phyloP scores from a whole-genome alignment of 441 rosid genomes.

The Breynia disticha region DNA sequence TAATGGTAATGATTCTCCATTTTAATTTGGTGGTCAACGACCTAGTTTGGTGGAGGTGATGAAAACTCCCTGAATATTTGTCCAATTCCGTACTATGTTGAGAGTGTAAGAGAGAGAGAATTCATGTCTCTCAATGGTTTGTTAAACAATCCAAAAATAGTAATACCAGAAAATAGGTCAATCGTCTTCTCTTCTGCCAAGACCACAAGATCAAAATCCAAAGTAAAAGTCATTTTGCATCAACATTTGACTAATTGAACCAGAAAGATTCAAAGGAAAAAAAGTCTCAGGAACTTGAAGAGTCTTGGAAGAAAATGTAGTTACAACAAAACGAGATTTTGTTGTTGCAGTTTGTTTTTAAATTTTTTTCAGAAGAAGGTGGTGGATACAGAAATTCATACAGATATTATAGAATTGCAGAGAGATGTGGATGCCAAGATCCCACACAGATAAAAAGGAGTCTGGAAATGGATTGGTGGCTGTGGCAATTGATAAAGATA shows the following conservation, averaged over 20 bases:
- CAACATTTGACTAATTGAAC: not conserved
- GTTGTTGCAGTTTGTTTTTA: not conserved
- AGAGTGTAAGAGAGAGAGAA: conserved; percentile 1
- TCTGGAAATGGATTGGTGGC: conserved; percentile 50
- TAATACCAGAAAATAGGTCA: not conserved
- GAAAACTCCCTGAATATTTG: no score
- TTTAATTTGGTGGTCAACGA: not conserved
- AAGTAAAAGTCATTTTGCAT: not conserved
- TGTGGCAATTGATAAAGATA: conserved; percentile 77
- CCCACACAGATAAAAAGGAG: conserved; percentile 22
- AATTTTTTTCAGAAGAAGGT: no score
- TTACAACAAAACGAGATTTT: not conserved
- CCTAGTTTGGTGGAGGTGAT: no score
- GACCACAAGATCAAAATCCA: not conserved
- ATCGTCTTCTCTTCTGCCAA: conserved; percentile 16
- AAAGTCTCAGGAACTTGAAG: not conserved
- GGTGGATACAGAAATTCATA: no score
- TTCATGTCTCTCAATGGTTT: not conserved
- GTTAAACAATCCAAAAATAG: conserved; percentile 14
- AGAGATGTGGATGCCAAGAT: conserved; percentile 45
- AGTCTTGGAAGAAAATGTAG: not conserved
- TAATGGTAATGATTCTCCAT: not conserved
- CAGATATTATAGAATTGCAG: not conserved
- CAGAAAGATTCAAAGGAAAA: not conserved
- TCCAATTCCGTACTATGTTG: no score